Base-by-base conservation (phyloP, 1,284 basidiomycete species). In the Pascua guehoae region DNA sequence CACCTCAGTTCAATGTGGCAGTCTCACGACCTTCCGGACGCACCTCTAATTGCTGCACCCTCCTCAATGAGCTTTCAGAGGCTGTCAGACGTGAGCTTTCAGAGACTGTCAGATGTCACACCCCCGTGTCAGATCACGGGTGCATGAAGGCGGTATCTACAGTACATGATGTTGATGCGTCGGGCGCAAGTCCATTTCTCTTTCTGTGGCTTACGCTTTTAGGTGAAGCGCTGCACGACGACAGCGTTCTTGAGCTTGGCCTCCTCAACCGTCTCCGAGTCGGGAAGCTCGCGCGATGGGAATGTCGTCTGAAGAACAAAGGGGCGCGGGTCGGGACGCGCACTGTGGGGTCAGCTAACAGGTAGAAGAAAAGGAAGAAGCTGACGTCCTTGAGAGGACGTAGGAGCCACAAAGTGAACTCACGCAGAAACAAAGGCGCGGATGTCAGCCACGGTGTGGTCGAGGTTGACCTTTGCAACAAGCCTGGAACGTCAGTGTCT, bases 401-500 rank as follows among this genome's bases (percentile, higher is more conserved):
- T 47, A 5, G 24, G 15, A 24, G 5, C 12, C 12, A 10, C 37
- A 38, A 1, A 37, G 5, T 2, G 15, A 14, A 40, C 91, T 65
- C 73, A 96, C 89, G 89, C 88, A 63, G 92, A 87, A 79, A 98
- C 91, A 72, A 91, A 91, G 65, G 82, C 84, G 53, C 92, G 81
- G 49, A 98, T 82, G 70, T 98, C 92, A 8, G 83, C 83, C 11
- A 98, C 85, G 0, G 91, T 98, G 72, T 98, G 93, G 12, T 86
- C 87, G 56, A 93, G 80, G 76, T 98, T 98, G 86, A 98, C 90
- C 53, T 89, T 81, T 1, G 51, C 56, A 12, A 57, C 56, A n/a
- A 57, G 46, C 14, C 54, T 55, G 54, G 17, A 2, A 32, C 7
- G 44, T 50, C 16, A 55, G 43, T 24, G n/a, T 12, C 16, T 39